Evolutionary conservation across 31 red algal species (phyloP), one percentile per base, ranked within the genome.

Genomic region (Endocladia muricata): DNA sequence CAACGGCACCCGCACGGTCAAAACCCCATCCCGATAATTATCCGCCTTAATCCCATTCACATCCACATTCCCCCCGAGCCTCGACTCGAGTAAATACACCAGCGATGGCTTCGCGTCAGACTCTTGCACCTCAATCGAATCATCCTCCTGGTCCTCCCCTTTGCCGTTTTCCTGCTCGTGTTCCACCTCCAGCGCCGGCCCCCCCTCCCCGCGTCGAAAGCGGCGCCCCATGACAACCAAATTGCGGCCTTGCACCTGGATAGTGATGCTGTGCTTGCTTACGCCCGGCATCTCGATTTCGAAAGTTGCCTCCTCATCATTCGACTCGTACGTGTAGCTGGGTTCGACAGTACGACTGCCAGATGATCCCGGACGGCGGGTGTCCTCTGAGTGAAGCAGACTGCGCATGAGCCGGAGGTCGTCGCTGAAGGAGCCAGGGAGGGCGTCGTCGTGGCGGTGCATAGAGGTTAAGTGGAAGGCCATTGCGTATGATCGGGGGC

Each of bases 261-360:
- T 25, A 25, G 58, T 23, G 23, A 62, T 13, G 58, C 28, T 28
- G 15, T 62, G 11, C 23, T 62, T 62, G 19, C n/a, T 21, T 25
- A 62, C 58, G 23, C 58, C 58, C 0, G 58, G 58, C n/a, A 62
- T 19, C 23, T 62, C 58, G 58, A 62, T 62, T 9, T 62, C 58
- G 58, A 62, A 62, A 25, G 19, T 13, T 11, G 58, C 58, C n/a
- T 9, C 58, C 19, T 19, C 23, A 11, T 9, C 15, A 25, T 62
- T 25, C 19, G 58, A 15, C 23, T 62, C 58, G 58, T 62, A 62
- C n/a, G 17, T 9, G 58, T 62, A 62, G 17, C 9, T 21, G 17
- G 58, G 58, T 25, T 62, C 58, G 58, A 62, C 23, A 9, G 58
- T 62, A 19, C 19, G 44, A 8, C 11, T 49, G 11, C 11, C 8